These are phyloP conservation scores for Tephrocybe sp. DNA, from an alignment of 768 basidiomycete genomes.

Conservation along the genomic window DNA sequence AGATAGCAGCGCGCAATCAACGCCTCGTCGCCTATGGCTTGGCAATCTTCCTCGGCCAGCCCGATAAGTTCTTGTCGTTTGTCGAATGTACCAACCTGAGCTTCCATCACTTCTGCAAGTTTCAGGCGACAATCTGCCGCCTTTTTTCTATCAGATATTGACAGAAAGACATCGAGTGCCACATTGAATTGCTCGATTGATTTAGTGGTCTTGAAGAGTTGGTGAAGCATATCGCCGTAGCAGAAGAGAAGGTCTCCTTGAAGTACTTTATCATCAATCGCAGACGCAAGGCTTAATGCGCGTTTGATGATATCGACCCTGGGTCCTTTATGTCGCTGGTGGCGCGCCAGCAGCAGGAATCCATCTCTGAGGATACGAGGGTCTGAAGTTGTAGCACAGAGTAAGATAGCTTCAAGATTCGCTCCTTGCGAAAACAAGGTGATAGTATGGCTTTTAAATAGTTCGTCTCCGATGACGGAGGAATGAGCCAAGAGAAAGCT, in stretches of 20 bases:
- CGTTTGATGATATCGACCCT: too few relatives aligned
- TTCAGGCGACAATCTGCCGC: background rate
- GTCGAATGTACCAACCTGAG: background rate
- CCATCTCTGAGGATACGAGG: too few relatives aligned
- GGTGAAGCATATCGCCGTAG: background rate
- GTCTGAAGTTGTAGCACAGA: too few relatives aligned
- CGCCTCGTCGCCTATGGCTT: background rate
- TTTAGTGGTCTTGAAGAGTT: background rate
- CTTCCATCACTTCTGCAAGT: background rate
- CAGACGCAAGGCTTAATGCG: too few relatives aligned
- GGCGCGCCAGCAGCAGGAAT: slow-evolving; percentile 10
- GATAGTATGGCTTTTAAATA: slow-evolving; percentile 6
- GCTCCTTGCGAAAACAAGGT: slow-evolving; percentile 10
- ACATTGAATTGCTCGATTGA: background rate
- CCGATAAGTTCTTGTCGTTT: background rate
- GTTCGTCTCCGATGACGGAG: slow-evolving; percentile 4
- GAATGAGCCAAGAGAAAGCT: slow-evolving; percentile 12
- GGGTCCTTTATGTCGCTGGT: slow-evolving; percentile 9
- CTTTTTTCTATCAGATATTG: too few relatives aligned
- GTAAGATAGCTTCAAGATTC: slow-evolving; percentile 2
- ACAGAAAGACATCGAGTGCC: too few relatives aligned
- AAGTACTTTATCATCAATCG: too few relatives aligned
- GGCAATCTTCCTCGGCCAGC: background rate
- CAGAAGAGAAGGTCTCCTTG: background rate
- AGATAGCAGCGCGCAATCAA: background rate